Evolutionary conservation across 306 rosid species (phyloP).

Genomic region (Dryas drummondii): DNA sequence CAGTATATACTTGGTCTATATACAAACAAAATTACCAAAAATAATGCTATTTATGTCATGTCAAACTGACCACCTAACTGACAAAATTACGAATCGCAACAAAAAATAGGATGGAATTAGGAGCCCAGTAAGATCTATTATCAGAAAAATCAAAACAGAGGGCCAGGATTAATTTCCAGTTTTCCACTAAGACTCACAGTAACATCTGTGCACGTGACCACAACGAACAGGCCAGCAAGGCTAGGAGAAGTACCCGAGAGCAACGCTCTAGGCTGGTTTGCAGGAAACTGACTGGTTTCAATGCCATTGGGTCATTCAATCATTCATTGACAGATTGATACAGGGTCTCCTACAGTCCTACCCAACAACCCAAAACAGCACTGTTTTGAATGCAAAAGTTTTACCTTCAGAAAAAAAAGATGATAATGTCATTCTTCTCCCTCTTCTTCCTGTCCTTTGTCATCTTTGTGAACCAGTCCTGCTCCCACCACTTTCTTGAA

Average conservation of each 20-base stretch:
- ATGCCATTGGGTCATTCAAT: conserved; percentile 8
- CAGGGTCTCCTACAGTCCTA: not conserved
- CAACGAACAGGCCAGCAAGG: not conserved
- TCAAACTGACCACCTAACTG: too few species aligned
- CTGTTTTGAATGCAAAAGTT: conserved; percentile 30
- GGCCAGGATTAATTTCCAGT: too few species aligned
- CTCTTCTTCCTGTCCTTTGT: not conserved
- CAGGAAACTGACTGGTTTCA: conserved; percentile 54
- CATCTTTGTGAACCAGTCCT: conserved; percentile 13
- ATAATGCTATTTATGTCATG: too few species aligned
- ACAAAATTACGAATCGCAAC: too few species aligned
- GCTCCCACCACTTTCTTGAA: conserved; percentile 43
- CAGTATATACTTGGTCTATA: too few species aligned
- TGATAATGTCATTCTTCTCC: conserved; percentile 38
- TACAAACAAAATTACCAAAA: too few species aligned
- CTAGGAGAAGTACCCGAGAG: conserved; percentile 15
- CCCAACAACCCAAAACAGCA: conserved; percentile 22
- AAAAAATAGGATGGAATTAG: too few species aligned
- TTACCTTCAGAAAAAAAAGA: conserved; percentile 2
- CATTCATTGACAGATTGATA: conserved; percentile 21
- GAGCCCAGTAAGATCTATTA: too few species aligned
- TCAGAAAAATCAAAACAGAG: too few species aligned
- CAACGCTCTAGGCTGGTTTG: conserved; percentile 50
- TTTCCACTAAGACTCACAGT: not conserved
- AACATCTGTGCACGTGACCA: not conserved